Evolutionary conservation across 139 green algal genomes (phyloP), one percentile per base, ranked within the genome.

Genomic region (Coelastrella sp.): DNA sequence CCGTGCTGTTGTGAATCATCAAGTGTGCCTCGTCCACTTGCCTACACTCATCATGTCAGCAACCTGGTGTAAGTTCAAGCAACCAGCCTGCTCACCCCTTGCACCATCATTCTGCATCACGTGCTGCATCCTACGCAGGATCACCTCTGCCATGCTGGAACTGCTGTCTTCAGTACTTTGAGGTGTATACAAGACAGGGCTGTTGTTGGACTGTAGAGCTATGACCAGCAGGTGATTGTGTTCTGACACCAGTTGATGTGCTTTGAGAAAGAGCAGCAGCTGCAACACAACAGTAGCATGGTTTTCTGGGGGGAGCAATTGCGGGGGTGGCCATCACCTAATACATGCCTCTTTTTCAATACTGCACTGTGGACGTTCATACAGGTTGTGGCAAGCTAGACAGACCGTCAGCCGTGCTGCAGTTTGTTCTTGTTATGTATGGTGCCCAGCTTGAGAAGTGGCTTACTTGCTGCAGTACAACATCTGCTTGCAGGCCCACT

Each of bases 251-350:
- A 69, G 62, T 30, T 43, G 62, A 17, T 69, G 62, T 8, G 62
- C 30, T 40, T 69, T 69, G 13, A 69, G 62, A 40, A 69, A 69
- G n/a, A 69, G 9, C 11, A 69, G 62, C 27, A 69, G 9, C 62
- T 69, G 62, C 62, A 6, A 7, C 5, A 40, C 27, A 66, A 66
- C 23, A 2, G 57, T 66, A 19, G 57, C 57, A 34, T 66, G 15
- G 27, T n/a, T n/a, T n/a, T n/a, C n/a, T n/a, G n/a, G n/a, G n/a
- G n/a, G n/a, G n/a, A n/a, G n/a, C n/a, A 34, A 27, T n/a, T 27
- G 19, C 21, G 7, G 15, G 21, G 19, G n/a, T 30, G 19, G 57
- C 9, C 23, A n/a, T n/a, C n/a, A n/a, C n/a, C n/a, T n/a, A n/a
- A n/a, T n/a, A n/a, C n/a, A n/a, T n/a, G n/a, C n/a, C n/a, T n/a